Evolutionary conservation across 352 stramenopile genomes (phyloP).

Genomic region (Phytophthora foliorum): DNA sequence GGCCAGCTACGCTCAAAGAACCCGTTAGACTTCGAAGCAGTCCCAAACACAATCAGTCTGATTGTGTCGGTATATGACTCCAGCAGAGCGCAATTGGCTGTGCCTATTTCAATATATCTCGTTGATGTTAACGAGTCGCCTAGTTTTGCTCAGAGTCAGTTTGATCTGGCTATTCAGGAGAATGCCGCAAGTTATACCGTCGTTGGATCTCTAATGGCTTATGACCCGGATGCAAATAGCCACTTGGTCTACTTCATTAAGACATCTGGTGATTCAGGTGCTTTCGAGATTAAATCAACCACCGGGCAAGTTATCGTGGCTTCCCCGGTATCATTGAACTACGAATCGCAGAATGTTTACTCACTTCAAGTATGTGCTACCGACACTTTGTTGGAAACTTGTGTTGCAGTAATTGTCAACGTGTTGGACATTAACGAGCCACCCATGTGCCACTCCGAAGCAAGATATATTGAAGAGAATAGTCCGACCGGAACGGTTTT

Average conservation of each 20-base stretch:
- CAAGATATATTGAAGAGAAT: constrained; percentile 31
- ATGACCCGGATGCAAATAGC: constrained; percentile 25
- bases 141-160: constrained; percentile 19
- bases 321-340: constrained; percentile 14
- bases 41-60: constrained; percentile 13
- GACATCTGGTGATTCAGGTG: neutral
- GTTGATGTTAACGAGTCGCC: constrained; percentile 36
- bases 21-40: constrained; percentile 52
- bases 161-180: constrained; percentile 20
- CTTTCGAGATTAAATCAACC: constrained; percentile 18
- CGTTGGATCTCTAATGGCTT: constrained; percentile 19
- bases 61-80: constrained; percentile 33
- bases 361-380: constrained; percentile 22
- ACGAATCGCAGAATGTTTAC: constrained; percentile 21
- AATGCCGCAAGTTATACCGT: constrained; percentile 10
- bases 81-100: constrained; percentile 4
- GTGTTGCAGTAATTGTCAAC: constrained; percentile 7
- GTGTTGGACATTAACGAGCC: constrained; percentile 36
- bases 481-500: constrained; percentile 23
- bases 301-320: constrained; percentile 16
- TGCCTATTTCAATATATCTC: constrained; percentile 18
- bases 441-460: constrained; percentile 23
- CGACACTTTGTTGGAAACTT: constrained; percentile 16
- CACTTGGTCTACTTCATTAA: constrained; percentile 18
- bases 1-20: constrained; percentile 52